phyloP scores from a whole-genome alignment of 2,329 filamentous ascomycete genomes.

The Ascochyta pisi region DNA sequence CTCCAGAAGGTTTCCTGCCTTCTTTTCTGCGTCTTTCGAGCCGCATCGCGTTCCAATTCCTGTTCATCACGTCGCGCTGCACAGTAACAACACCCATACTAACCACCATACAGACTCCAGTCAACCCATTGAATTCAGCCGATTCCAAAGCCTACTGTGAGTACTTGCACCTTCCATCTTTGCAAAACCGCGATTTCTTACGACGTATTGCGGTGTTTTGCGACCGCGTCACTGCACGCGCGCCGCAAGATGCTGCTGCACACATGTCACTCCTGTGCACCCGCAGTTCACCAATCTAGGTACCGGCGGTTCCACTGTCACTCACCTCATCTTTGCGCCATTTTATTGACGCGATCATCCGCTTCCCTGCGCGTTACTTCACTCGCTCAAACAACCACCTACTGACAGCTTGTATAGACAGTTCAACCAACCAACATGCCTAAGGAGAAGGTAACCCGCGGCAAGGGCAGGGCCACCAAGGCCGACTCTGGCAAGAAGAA shows the following conservation, averaged over 20 bases:
- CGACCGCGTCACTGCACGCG: constrained; percentile 36
- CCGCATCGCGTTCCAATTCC: constrained; percentile 41
- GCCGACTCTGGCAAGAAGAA: constrained; percentile 68
- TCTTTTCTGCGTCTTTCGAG: constrained; percentile 36
- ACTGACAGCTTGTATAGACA: constrained; percentile 19
- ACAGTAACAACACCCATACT: constrained; percentile 33
- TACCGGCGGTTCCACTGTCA: constrained; percentile 6
- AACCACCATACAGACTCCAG: constrained; percentile 40
- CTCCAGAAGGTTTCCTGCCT: constrained; percentile 31
- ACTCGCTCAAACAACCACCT: constrained; percentile 15
- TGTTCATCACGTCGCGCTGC: constrained; percentile 38
- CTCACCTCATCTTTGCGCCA: constrained; percentile 8
- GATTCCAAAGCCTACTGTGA: constrained; percentile 33
- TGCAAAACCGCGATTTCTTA: constrained; percentile 37
- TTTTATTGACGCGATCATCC: background rate
- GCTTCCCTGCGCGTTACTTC: constrained; percentile 6
- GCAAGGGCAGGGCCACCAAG: constrained; percentile 66
- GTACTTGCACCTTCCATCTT: constrained; percentile 34
- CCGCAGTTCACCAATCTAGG: constrained; percentile 14
- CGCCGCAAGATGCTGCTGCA: constrained; percentile 24
- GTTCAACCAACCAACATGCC: constrained; percentile 62
- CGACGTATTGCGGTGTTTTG: constrained; percentile 42
- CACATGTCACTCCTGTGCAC: constrained; percentile 27
- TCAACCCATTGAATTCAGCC: constrained; percentile 30
- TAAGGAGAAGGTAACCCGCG: constrained; percentile 69